These are phyloP conservation scores for Nakazawaea wyomingensis DNA, from an alignment of 805 yeast genomes.

Conservation along the genomic window DNA sequence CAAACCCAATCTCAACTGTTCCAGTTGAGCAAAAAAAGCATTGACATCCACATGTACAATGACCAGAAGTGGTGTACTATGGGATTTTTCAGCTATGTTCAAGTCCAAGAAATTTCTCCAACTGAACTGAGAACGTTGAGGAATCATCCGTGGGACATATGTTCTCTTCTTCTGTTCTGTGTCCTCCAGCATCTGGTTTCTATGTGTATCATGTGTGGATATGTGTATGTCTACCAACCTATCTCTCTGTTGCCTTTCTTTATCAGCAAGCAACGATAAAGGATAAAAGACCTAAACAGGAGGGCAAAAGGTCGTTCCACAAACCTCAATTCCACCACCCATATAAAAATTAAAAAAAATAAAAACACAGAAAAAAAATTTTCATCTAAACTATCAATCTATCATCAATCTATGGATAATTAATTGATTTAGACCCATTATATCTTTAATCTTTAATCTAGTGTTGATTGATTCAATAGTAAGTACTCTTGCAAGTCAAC, in stretches of 20 bases:
- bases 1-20: constrained; percentile 67
- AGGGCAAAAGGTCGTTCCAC: not conserved
- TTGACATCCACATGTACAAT: constrained; percentile 87
- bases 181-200: not conserved
- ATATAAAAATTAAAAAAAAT: too few species aligned
- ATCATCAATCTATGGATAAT: too few species aligned
- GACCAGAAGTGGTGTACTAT: constrained; percentile 65
- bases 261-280: not conserved
- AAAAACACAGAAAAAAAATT: not conserved
- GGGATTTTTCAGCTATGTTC: constrained; percentile 41
- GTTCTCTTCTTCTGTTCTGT: not conserved
- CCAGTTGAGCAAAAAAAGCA: constrained; percentile 95
- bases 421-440: too few species aligned
- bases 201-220: too few species aligned
- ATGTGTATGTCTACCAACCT: too few species aligned
- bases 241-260: too few species aligned
- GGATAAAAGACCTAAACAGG: not conserved
- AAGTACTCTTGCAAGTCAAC: too few species aligned
- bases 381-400: not conserved
- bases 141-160: not conserved
- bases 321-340: constrained; percentile 29
- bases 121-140: constrained; percentile 35
- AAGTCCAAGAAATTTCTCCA: constrained; percentile 46
- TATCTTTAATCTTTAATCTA: too few species aligned
- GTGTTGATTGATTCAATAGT: not conserved